These are phyloP conservation scores for Alternaria metachromatica DNA, from an alignment of 2,329 filamentous ascomycete genomes.

Conservation along the genomic window DNA sequence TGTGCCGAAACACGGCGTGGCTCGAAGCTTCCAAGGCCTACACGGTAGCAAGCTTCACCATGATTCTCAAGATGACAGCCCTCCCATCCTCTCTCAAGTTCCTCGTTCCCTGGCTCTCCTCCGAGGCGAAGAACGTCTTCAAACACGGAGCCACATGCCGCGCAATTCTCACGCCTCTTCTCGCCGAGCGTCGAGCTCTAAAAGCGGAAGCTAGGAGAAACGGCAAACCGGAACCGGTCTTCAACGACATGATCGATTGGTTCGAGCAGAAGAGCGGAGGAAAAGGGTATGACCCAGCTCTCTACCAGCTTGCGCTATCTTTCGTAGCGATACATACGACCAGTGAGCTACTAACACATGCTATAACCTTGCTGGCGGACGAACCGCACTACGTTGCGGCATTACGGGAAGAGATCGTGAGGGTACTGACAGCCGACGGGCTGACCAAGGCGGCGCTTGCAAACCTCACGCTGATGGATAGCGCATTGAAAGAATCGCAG, in stretches of 20 bases:
- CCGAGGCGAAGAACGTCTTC: neutral
- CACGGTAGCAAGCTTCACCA: constrained; percentile 17
- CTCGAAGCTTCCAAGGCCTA: constrained; percentile 43
- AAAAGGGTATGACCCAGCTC: neutral
- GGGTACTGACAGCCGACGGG: neutral
- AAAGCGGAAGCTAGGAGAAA: neutral
- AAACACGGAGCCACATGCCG: neutral
- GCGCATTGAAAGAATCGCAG: neutral
- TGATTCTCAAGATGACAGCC: neutral
- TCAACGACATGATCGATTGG: constrained; percentile 2
- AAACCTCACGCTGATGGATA: neutral
- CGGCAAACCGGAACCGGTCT: neutral
- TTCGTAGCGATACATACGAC: neutral
- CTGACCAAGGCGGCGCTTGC: neutral
- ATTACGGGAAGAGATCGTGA: neutral
- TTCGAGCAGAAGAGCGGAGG: neutral
- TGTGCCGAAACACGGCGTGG: constrained; percentile 51
- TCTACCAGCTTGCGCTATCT: neutral
- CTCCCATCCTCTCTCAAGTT: neutral
- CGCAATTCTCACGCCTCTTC: neutral
- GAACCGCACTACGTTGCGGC: neutral
- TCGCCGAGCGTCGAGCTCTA: neutral
- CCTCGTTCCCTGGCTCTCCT: neutral
- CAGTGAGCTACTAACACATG: neutral
- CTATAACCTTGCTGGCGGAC: neutral